Base-by-base conservation (phyloP, 768 basidiomycete species). In the Sistotremastrum suecicum region DNA sequence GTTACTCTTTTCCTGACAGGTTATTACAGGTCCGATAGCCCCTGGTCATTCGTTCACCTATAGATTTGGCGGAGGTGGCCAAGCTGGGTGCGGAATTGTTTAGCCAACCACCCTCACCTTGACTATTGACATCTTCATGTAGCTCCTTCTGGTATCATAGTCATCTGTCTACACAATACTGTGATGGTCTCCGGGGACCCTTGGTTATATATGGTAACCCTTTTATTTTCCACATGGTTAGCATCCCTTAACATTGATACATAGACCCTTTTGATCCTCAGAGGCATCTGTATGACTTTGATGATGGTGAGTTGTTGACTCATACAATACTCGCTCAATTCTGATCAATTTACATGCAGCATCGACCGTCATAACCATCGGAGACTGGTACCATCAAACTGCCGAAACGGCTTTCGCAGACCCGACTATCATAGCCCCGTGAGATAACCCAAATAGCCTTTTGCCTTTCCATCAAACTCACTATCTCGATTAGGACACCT, bases 321-420 rank as follows among this genome's bases (percentile, higher is more conserved):
- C 12, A 6, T 8, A 20, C 37, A 37, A 12, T 37, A 32, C 8
- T 31, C 28, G 7, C 12, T 38, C 33, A 31, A 39, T 39, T 5
- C 44, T 20, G 20, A 20, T 20, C 20, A 20, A 20, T 20, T 20
- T 20, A 20, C 20, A 20, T 20, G 20, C 20, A 64, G 68, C 64
- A 48, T 48, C 5, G 6, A 74, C 73, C 1, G 54, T 75, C 3
- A 70, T 75, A 46, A 72, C 73, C 0, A 59, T 75, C 31, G 58
- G 69, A 0, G 74, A 75, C 41, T 75, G 73, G 73, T 60, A 43
- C 29, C 50, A 51, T 33, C 36, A 29, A 28, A 29, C 48, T 28
- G 47, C 50, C 12, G 29, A 43, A 29, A 39, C 32, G 12, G 28
- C 39, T 4, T 43, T 43, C 42, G 12, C 57, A 7, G 65, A 65